Base-by-base conservation (phyloP, 2,329 filamentous ascomycete species). In the Colletotrichum graminicola region DNA sequence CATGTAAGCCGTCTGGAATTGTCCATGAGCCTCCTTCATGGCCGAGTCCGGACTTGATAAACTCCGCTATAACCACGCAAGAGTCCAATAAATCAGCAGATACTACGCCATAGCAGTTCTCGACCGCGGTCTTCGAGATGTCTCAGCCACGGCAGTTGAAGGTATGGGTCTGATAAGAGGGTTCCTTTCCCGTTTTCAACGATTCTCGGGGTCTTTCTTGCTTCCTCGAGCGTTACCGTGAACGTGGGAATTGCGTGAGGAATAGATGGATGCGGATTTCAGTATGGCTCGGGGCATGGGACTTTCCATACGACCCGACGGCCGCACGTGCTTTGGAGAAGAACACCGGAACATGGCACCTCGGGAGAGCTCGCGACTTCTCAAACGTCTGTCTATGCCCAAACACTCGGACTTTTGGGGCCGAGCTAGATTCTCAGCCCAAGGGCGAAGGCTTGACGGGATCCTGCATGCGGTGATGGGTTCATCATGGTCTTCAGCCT, bases 401-500 rank as follows among this genome's bases (percentile, higher is more conserved):
- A 12, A 10, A 39, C 29, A 0, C 12, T 7, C 36, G 26, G 32
- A 12, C 32, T 62, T 62, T 8, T 39, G 29, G 32, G 8, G 8
- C 5, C 32, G 14, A 21, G 1, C n/a, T 52, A 3, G 45, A 21
- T 21, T 29, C 32, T 4, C 16, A 21, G 5, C 45, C 18, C 45
- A 14, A 23, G 23, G 14, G 29, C 16, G 14, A 32, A 32, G 26
- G 18, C 12, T 11, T 56, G n/a, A 29, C 7, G 14, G 4, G 14
- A 36, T 16, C 26, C 64, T 54, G 64, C 56, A 62, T 67, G 47
- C 64, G 64, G 56, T 45, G 39, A 36, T 39, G 21, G 1, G 51
- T 41, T 62, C 54, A 18, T 5, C 59, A 56, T 34, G 7, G 45
- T 34, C n/a, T 14, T 16, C 4, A 36, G 23, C 55, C 64, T 49